Conservation (phyloP, 2,329 filamentous ascomycete genomes). For the Aspergillus fischeri region DNA sequence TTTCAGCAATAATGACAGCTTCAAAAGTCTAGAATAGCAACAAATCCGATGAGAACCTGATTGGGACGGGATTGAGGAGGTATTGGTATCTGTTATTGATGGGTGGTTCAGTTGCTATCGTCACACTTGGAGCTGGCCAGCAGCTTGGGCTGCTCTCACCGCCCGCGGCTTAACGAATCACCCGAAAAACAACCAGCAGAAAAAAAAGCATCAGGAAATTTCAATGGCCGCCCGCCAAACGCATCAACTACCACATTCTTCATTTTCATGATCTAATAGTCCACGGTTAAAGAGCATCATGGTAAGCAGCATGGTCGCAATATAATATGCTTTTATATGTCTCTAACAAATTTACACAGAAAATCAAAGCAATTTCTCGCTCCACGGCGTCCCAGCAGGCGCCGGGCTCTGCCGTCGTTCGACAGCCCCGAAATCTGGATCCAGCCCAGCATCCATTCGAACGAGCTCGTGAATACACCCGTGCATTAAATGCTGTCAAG, state of each 20-base stretch:
- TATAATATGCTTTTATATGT: neutral
- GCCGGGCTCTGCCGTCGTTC: constrained; percentile 43
- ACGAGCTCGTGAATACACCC: constrained; percentile 77
- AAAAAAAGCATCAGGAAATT: constrained; percentile 26
- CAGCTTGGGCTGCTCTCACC: constrained; percentile 24
- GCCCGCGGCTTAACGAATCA: constrained; percentile 31
- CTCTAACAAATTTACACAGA: constrained; percentile 31
- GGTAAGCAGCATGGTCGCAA: constrained; percentile 20
- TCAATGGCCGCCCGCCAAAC: constrained; percentile 16
- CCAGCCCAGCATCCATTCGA: constrained; percentile 87
- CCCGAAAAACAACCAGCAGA: constrained; percentile 20
- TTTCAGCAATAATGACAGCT: neutral
- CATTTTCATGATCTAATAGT: constrained; percentile 7
- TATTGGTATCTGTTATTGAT: constrained; percentile 14
- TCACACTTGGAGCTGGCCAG: constrained; percentile 19
- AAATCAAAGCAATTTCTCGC: constrained; percentile 54
- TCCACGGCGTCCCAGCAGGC: constrained; percentile 45
- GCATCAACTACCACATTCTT: constrained; percentile 4
- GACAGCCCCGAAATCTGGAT: constrained; percentile 59
- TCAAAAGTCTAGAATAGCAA: neutral
- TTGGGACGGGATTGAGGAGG: constrained; percentile 11
- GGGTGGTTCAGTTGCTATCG: constrained; percentile 10
- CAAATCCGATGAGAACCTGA: neutral
- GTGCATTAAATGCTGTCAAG: constrained; percentile 80
- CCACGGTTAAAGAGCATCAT: constrained; percentile 21